Evolutionary conservation across 1,284 basidiomycete species (phyloP), one percentile per base, ranked within the genome.

Genomic region (Microbotryum lychnidis-dioicae): DNA sequence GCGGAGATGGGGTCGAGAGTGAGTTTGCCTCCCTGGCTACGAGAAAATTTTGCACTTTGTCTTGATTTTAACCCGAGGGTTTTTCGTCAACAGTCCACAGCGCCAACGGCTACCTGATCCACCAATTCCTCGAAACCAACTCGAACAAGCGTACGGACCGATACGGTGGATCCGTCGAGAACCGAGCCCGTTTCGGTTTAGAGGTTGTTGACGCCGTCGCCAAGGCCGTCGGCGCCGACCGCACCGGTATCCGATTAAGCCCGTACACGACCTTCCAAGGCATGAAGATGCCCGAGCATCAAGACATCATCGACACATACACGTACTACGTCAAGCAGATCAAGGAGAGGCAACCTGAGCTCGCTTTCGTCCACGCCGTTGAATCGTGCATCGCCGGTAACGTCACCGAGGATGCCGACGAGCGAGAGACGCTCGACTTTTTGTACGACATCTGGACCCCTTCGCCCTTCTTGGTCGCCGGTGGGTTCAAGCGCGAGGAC

Each of bases 1-100:
- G 83, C 0, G 84, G 85, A 67, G 83, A 86, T 67, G 83, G 83
- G 37, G 80, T 84, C 33, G 83, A 86, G 75, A 70, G 79, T 49
- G 78, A 79, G 63, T 71, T 70, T 29, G 77, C 76, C 6, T 72
- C 54, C 8, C 49, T 3, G 8, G 8, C 3, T 25, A n/a, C 29
- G 27, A 31, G 8, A 20, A 42, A 18, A 18, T 16, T 18, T 42
- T 10, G 12, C 12, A 9, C 37, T 42, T 42, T 16, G 9, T 16
- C 37, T 42, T 14, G 12, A 42, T 4, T 6, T 10, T 42, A 12
- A 18, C 37, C 12, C 2, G 12, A 12, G 37, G 12, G 3, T 18
- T 42, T 42, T 42, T 31, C 45, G 46, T 56, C 45, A 14, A 18
- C 29, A 48, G 33, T 68, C 23, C 59, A 56, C 55, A 16, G 25